These are phyloP conservation scores for Pythium myriotylum DNA, from an alignment of 352 stramenopile species.

Conservation along the genomic window DNA sequence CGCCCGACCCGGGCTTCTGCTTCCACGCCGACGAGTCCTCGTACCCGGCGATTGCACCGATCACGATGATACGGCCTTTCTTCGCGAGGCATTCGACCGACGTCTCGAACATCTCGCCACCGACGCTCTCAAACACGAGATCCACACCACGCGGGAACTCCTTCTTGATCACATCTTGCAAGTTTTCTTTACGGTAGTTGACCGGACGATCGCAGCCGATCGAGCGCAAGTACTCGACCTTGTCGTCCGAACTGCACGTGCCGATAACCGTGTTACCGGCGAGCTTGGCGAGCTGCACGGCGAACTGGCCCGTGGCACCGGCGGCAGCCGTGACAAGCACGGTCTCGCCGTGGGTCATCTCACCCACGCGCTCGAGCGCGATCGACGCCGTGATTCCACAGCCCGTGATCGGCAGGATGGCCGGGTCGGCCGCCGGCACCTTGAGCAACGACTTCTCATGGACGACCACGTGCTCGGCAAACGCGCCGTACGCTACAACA, in stretches of 20 bases:
- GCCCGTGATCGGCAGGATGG: slow-evolving; percentile 43
- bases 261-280: slow-evolving; percentile 70
- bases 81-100: slow-evolving; percentile 36
- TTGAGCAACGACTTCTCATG: slow-evolving; percentile 40
- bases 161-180: slow-evolving; percentile 48
- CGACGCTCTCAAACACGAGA: slow-evolving; percentile 51
- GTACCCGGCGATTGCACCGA: slow-evolving; percentile 50
- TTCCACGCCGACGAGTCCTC: slow-evolving; percentile 53
- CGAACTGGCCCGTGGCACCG: slow-evolving; percentile 74
- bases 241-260: slow-evolving; percentile 73
- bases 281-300: slow-evolving; percentile 74
- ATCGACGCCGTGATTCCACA: slow-evolving; percentile 45
- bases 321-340: slow-evolving; percentile 47
- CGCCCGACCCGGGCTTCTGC: slow-evolving; percentile 34
- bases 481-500: slow-evolving; percentile 39
- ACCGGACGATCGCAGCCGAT: slow-evolving; percentile 63
- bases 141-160: slow-evolving; percentile 49
- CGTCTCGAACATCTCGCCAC: slow-evolving; percentile 46
- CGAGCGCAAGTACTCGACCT: slow-evolving; percentile 67
- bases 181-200: slow-evolving; percentile 73
- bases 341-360: slow-evolving; percentile 46
- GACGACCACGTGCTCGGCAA: slow-evolving; percentile 39
- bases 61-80: slow-evolving; percentile 44
- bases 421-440: slow-evolving; percentile 23
- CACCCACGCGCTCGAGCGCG: slow-evolving; percentile 43